Conservation (phyloP, 768 basidiomycete genomes). For the Termitomyces sp. region DNA sequence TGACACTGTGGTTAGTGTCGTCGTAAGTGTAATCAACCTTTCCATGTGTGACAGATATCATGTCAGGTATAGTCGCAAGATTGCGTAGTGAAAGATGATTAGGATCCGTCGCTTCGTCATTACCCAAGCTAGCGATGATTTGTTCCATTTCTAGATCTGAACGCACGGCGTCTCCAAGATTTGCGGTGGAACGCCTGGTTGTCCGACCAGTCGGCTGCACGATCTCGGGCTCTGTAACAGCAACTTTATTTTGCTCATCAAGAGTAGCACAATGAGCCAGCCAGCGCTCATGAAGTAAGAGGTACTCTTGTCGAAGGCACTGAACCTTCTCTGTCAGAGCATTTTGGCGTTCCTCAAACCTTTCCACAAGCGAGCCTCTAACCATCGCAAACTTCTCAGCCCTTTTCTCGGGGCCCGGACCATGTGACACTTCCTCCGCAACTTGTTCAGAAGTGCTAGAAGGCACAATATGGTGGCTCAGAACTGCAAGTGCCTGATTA, state of each 20-base stretch:
- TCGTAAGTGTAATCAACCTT: conserved; percentile 64
- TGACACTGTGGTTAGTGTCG: conserved; percentile 80
- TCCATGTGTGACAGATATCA: conserved; percentile 68
- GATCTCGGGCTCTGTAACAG: conserved; percentile 34
- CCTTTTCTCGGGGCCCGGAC: conserved; percentile 27
- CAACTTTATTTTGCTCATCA: conserved; percentile 51
- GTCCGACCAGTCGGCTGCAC: conserved; percentile 47
- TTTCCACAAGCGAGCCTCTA: conserved; percentile 46
- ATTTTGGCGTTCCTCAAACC: conserved; percentile 49
- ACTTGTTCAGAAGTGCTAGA: conserved; percentile 35
- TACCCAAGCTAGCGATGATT: conserved; percentile 90
- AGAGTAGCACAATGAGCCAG: conserved; percentile 61
- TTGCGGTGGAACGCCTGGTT: conserved; percentile 68
- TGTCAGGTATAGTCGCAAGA: conserved; percentile 85
- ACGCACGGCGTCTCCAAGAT: conserved; percentile 81
- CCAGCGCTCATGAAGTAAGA: conserved; percentile 69
- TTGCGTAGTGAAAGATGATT: conserved; percentile 82
- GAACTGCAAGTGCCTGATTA: conserved; percentile 44
- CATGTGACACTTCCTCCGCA: conserved; percentile 42
- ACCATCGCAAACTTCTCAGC: conserved; percentile 33
- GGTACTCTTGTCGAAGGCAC: conserved; percentile 61
- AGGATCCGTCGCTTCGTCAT: conserved; percentile 91
- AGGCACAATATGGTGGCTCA: conserved; percentile 22
- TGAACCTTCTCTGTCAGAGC: conserved; percentile 48
- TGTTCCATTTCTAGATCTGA: conserved; percentile 97